A percentile compares a stretch with the other conserved stretches of the same genome.
Conservation (phyloP, 2,329 filamentous ascomycete genomes). For the Mycosphaerella arachidis region DNA sequence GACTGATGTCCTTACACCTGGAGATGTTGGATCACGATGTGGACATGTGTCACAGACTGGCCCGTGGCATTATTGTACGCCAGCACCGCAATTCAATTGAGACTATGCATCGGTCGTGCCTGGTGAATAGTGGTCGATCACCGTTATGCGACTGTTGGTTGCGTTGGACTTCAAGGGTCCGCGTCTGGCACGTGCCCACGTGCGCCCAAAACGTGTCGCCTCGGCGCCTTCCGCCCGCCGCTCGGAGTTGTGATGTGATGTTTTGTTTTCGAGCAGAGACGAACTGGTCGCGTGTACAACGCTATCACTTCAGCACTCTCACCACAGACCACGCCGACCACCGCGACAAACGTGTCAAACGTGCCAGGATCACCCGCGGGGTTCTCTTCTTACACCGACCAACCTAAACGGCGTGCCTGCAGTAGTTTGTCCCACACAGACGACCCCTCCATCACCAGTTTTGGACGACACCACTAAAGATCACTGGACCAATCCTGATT, state of each 20-base stretch:
- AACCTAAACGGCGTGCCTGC: constrained; percentile 1
- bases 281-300: background rate
- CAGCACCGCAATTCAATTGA: too few relatives aligned
- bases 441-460: background rate
- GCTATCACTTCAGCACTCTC: background rate
- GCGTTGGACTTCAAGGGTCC: background rate
- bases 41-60: background rate
- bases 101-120: background rate
- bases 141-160: background rate
- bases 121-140: background rate
- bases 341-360: background rate
- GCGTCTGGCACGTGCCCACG: background rate
- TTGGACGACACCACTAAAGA: background rate
- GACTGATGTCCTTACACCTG: background rate
- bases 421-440: background rate
- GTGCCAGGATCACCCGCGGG: background rate
- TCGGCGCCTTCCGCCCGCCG: background rate
- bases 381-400: background rate
- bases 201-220: background rate
- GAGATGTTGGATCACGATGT: background rate
- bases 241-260: background rate
- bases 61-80: background rate
- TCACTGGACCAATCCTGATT: background rate
- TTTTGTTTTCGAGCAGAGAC: background rate
- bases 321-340: constrained; percentile 1